A percentile compares a stretch with the other conserved stretches of the same genome.
phyloP scores from a whole-genome alignment of 768 basidiomycete species.

The Mycena maculata region DNA sequence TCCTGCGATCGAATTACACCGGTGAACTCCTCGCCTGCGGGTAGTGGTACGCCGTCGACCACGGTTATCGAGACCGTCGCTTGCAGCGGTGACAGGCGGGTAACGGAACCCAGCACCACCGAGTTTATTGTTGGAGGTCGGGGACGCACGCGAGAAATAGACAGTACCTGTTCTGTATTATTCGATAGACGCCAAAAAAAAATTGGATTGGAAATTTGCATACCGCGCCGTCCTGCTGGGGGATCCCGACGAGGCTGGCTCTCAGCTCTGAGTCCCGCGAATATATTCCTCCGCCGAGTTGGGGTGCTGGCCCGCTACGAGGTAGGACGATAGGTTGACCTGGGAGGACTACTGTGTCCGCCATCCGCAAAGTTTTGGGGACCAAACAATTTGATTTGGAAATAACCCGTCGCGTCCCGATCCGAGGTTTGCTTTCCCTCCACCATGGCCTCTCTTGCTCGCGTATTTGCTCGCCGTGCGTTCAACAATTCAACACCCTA shows the following conservation, averaged over 20 bases:
- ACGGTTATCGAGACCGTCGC: constrained; percentile 87
- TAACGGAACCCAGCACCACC: constrained; percentile 84
- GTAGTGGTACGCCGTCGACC: constrained; percentile 87
- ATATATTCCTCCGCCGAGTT: constrained; percentile 77
- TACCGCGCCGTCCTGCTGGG: constrained; percentile 73
- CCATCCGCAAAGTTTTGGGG: constrained; percentile 6
- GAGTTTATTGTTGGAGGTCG: constrained; percentile 81
- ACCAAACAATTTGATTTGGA: not conserved
- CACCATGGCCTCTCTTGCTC: constrained; percentile 76
- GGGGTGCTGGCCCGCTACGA: constrained; percentile 61
- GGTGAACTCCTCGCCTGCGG: constrained; percentile 87
- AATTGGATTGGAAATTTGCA: constrained; percentile 49
- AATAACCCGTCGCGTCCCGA: not conserved
- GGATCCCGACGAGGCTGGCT: constrained; percentile 77
- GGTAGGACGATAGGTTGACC: constrained; percentile 80
- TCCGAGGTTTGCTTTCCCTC: constrained; percentile 38
- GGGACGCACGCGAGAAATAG: constrained; percentile 70
- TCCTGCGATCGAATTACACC: constrained; percentile 92
- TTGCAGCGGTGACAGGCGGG: constrained; percentile 85
- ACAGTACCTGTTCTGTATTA: constrained; percentile 35
- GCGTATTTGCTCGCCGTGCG: constrained; percentile 75
- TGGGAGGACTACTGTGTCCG: constrained; percentile 61
- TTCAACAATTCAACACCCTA: constrained; percentile 14
- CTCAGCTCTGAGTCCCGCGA: constrained; percentile 69
- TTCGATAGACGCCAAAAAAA: constrained; percentile 39